phyloP scores from a whole-genome alignment of 495 filamentous ascomycete species.

The Penicillium lagena region DNA sequence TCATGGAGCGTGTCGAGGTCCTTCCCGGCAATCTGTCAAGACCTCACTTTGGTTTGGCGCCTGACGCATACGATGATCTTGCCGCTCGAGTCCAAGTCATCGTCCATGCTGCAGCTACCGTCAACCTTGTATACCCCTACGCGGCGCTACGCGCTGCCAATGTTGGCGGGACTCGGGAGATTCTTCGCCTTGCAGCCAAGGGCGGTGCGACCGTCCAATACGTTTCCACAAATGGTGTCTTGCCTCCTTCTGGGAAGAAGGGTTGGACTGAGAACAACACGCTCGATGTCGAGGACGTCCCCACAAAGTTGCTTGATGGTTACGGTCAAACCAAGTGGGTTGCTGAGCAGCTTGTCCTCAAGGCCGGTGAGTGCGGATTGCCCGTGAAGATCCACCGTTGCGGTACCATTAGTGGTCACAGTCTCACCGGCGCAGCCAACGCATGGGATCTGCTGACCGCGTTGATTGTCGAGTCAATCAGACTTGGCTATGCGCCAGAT shows the following conservation, averaged over 20 bases:
- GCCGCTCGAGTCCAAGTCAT: slow-evolving; percentile 54
- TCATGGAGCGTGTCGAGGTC: slow-evolving; percentile 63
- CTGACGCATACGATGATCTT: slow-evolving; percentile 50
- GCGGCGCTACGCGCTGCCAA: slow-evolving; percentile 54
- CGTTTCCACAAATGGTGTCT: slow-evolving; percentile 62
- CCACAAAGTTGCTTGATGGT: slow-evolving; percentile 52
- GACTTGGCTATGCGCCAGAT: slow-evolving; percentile 53
- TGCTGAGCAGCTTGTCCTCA: slow-evolving; percentile 58
- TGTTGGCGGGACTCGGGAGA: slow-evolving; percentile 55
- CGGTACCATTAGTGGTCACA: slow-evolving; percentile 62
- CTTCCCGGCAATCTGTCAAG: slow-evolving; percentile 57
- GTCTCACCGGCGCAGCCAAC: slow-evolving; percentile 56
- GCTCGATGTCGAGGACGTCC: slow-evolving; percentile 52
- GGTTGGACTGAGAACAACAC: slow-evolving; percentile 57
- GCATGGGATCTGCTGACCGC: slow-evolving; percentile 62
- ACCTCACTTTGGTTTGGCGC: slow-evolving; percentile 50
- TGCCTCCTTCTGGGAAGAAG: slow-evolving; percentile 47
- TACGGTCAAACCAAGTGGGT: slow-evolving; percentile 66
- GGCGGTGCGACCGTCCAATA: slow-evolving; percentile 61
- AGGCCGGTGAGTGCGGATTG: slow-evolving; percentile 52
- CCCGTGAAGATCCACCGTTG: slow-evolving; percentile 56
- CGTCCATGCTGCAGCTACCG: slow-evolving; percentile 58
- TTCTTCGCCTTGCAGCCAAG: slow-evolving; percentile 55
- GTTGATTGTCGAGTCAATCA: slow-evolving; percentile 59
- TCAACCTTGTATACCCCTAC: slow-evolving; percentile 64